phyloP scores from a whole-genome alignment of 179 eudicot genomes.

The Vitellaria paradoxa region DNA sequence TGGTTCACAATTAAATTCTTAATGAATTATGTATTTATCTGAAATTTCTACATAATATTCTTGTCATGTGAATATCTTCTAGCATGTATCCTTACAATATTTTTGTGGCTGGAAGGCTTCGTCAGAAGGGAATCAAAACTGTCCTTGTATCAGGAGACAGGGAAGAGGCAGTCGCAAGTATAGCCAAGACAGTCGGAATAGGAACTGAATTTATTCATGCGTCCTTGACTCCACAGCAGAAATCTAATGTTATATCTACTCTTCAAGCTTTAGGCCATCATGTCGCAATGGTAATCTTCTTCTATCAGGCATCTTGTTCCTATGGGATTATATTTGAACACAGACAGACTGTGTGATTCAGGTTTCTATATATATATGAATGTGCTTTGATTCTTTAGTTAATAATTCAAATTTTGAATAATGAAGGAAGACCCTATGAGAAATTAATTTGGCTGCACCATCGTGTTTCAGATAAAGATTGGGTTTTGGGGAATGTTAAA shows the following conservation, averaged over 20 bases:
- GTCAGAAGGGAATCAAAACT: constrained; percentile 59
- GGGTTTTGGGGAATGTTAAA: constrained; percentile 5
- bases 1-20: background rate
- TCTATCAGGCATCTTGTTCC: background rate
- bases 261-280: constrained; percentile 70
- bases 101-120: constrained; percentile 44
- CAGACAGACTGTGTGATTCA: background rate
- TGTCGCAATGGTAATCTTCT: constrained; percentile 77
- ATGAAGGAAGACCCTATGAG: background rate
- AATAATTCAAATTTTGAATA: background rate
- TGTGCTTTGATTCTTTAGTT: background rate
- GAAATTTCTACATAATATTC: constrained; percentile 5
- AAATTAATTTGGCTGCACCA: background rate
- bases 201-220: constrained; percentile 56
- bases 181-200: constrained; percentile 76
- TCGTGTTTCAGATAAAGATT: background rate
- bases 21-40: background rate
- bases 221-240: constrained; percentile 74
- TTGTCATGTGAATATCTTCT: constrained; percentile 7
- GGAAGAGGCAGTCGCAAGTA: constrained; percentile 92
- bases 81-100: constrained; percentile 3
- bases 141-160: constrained; percentile 91
- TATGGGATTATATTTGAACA: constrained; percentile 10
- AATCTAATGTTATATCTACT: constrained; percentile 65
- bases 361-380: background rate